Base-by-base conservation (phyloP, 805 yeast species). In the Kurtzmaniella cleridarum region DNA sequence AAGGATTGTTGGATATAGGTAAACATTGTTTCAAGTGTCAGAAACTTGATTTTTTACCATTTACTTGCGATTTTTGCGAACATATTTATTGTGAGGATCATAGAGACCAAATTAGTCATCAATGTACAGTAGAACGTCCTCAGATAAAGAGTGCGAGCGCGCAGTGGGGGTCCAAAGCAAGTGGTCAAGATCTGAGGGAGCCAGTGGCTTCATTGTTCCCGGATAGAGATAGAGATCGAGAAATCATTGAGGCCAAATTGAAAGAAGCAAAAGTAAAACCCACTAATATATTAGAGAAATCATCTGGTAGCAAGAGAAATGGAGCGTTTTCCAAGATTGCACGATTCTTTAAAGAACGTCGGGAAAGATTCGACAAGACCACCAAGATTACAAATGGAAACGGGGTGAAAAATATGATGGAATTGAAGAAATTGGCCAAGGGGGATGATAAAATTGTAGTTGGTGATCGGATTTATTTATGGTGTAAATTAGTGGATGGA, bases 1-100 rank as follows among this genome's bases (percentile, higher is more conserved):
- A 57, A 37, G 66, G 69, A 6, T 55, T 78, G 45, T 59, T 79
- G 55, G 73, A 79, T 35, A 69, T 79, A 5, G 85, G 85, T n/a
- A 56, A 69, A 41, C 76, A 77, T 48, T 79, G 85, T 53, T 48
- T 54, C 20, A 58, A 67, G 13, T 79, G 85, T 51, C 60, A 69
- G 34, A 65, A 62, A 43, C 58, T 78, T 5, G 85, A 79, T 51
- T 79, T 79, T 45, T 58, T 79, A 23, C 85, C 85, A 13, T 79
- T 69, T 50, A 55, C 55, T 13, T 79, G 85, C 51, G 72, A 70
- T 32, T 66, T 62, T 37, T 75, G 80, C 49, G 50, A 65, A 9
- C 46, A 51, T 17, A 57, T 66, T 2, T 79, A 54, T 48, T 79
- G 85, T 49, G 62, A 71, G 8, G 67, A 70, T 31, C 85, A 79